Evolutionary conservation across 331 rosid genomes (phyloP).

Genomic region (Malus hybrid): DNA sequence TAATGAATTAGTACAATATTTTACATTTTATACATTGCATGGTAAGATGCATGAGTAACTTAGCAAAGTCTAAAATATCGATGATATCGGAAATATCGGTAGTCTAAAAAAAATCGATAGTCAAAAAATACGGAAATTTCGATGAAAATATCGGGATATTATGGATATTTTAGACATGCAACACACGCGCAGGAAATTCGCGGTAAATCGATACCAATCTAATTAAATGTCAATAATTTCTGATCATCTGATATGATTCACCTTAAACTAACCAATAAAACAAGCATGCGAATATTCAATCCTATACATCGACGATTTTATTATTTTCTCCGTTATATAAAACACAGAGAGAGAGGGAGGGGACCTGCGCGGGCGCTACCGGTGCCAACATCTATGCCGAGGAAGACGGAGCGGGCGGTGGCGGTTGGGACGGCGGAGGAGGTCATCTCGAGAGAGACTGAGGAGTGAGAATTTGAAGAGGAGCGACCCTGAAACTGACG

Average conservation of each 20-base stretch:
- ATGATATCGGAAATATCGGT: too few relatives aligned
- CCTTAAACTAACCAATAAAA: too few relatives aligned
- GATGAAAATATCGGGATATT: too few relatives aligned
- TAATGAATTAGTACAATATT: too few relatives aligned
- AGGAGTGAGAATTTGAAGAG: not conserved
- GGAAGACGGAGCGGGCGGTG: conserved; percentile 45
- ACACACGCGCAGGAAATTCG: not conserved
- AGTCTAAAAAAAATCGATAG: too few relatives aligned
- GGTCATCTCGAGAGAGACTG: conserved; percentile 42
- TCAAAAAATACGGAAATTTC: too few relatives aligned
- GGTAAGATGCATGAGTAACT: too few relatives aligned
- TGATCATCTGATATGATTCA: not conserved
- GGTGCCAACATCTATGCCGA: conserved; percentile 93
- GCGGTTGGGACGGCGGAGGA: conserved; percentile 17
- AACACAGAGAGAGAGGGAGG: not conserved
- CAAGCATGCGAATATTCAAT: not conserved
- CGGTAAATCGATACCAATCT: not conserved
- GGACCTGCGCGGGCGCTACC: conserved; percentile 96
- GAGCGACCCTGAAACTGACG: not conserved
- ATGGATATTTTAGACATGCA: too few relatives aligned
- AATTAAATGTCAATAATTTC: not conserved
- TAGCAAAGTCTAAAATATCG: too few relatives aligned
- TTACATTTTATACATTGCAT: too few relatives aligned
- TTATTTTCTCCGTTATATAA: not conserved
- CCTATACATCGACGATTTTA: not conserved